Conservation (phyloP, 2,329 filamentous ascomycete genomes). For the Zymoseptoria crescenta region DNA sequence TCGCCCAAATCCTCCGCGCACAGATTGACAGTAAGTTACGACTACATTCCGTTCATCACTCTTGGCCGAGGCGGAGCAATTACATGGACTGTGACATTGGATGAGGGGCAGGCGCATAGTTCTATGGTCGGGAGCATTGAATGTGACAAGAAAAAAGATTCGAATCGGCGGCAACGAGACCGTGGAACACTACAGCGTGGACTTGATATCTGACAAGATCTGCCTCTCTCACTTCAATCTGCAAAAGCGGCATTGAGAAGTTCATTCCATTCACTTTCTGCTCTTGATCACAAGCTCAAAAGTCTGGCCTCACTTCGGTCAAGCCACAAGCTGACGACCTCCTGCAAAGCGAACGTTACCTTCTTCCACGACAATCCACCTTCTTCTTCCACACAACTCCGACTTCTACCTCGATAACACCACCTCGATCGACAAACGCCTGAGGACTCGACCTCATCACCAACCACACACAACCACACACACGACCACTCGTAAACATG, state of each 20-base stretch:
- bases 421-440: background rate
- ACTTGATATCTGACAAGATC: background rate
- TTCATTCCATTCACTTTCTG: background rate
- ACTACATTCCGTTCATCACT: background rate
- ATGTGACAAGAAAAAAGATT: background rate
- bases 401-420: background rate
- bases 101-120: background rate
- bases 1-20: background rate
- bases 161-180: background rate
- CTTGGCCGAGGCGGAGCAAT: background rate
- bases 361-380: background rate
- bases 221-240: background rate
- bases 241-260: background rate
- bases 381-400: background rate
- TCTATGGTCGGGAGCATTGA: background rate
- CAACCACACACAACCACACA: slow-evolving; percentile 3
- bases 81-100: background rate
- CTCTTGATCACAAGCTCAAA: background rate
- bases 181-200: background rate
- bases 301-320: background rate
- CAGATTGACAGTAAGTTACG: background rate
- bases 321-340: background rate
- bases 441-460: slow-evolving; percentile 2
- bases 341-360: background rate
- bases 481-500: slow-evolving; percentile 41